phyloP scores from a whole-genome alignment of 176 grass and related monocot species.

The Eremochloa ophiuroides region DNA sequence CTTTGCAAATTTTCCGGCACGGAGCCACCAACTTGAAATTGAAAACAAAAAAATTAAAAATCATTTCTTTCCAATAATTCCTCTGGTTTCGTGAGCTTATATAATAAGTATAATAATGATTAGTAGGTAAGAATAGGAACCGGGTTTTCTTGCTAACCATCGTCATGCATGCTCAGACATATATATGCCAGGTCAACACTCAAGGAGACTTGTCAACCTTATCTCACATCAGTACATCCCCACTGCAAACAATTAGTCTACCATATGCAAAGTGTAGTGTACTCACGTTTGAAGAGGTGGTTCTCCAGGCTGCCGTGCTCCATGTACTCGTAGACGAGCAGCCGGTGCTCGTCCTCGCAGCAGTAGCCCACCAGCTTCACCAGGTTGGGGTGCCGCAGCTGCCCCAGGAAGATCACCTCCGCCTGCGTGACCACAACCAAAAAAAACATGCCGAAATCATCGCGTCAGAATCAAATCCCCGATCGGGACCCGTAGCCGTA shows the following conservation, averaged over 20 bases:
- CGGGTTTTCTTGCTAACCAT: background rate
- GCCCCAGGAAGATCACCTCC: constrained; percentile 81
- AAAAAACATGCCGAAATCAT: background rate
- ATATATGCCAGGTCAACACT: background rate
- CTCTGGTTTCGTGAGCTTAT: background rate
- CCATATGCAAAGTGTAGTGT: background rate
- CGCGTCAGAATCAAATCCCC: background rate
- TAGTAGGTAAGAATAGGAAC: background rate
- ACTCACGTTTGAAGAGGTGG: constrained; percentile 68
- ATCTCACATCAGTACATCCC: background rate
- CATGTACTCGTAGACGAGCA: constrained; percentile 84
- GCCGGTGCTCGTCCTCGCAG: constrained; percentile 66
- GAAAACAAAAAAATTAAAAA: background rate
- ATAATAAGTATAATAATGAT: background rate
- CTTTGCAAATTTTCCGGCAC: background rate
- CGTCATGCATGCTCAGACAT: background rate
- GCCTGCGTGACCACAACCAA: constrained; percentile 27
- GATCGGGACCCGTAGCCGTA: background rate
- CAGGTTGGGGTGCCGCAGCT: constrained; percentile 76
- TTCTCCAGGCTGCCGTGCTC: constrained; percentile 59
- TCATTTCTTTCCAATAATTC: background rate
- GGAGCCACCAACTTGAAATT: background rate
- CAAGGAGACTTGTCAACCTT: background rate
- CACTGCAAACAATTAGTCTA: background rate
- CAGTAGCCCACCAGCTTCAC: constrained; percentile 91